A percentile compares a stretch with the other conserved stretches of the same genome.
Evolutionary conservation across 345 rosid species (phyloP).

Genomic region (Eucalyptus cloeziana): DNA sequence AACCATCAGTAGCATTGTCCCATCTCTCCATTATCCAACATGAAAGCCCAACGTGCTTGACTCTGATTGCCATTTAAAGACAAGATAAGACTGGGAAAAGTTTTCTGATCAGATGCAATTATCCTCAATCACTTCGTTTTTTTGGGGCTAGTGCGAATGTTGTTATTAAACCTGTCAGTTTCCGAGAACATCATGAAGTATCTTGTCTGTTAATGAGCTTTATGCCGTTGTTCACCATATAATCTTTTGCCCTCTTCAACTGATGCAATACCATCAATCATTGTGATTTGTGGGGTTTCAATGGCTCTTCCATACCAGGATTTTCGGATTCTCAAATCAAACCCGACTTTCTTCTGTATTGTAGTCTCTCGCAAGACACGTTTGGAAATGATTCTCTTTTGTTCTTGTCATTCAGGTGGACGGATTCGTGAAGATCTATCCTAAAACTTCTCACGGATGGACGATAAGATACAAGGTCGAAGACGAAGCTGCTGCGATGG

Average conservation of each 20-base stretch:
- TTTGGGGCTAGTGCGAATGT: neutral
- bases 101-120: neutral
- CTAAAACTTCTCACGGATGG: constrained; percentile 66
- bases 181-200: neutral
- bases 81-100: neutral
- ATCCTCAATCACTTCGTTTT: neutral
- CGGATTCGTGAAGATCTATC: constrained; percentile 55
- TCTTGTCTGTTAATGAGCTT: neutral
- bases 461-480: constrained; percentile 40
- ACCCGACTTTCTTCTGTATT: neutral
- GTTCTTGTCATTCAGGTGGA: constrained; percentile 24
- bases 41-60: neutral
- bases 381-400: neutral
- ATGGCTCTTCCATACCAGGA: neutral
- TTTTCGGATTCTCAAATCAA: neutral
- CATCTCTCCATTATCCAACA: neutral
- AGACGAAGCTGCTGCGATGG: constrained; percentile 45
- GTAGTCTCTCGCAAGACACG: neutral
- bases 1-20: too few relatives aligned
- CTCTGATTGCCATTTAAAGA: neutral
- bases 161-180: neutral
- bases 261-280: neutral
- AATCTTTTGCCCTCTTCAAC: neutral
- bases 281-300: neutral
- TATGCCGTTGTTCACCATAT: neutral